Conservation (phyloP, 139 green algal species). For the Coccomyxa sp. region DNA sequence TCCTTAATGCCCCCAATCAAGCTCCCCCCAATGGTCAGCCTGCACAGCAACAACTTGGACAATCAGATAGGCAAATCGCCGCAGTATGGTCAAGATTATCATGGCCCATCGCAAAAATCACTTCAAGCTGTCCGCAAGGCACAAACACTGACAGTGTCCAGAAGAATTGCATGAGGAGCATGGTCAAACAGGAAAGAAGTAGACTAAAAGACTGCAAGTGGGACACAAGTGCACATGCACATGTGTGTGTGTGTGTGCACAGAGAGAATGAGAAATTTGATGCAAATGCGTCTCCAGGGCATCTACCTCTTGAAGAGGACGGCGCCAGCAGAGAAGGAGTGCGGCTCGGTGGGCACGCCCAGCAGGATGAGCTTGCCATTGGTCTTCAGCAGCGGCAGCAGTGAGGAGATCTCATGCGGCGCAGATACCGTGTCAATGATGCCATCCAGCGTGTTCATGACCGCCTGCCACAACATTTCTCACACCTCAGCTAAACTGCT, state of each 20-base stretch:
- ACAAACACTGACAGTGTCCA: not conserved
- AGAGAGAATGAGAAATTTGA: not conserved
- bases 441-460: conserved; percentile 54
- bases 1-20: conserved; percentile 69
- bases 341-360: conserved; percentile 35
- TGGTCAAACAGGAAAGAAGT: too few relatives aligned
- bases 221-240: too few relatives aligned
- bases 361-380: conserved; percentile 52
- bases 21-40: conserved; percentile 32
- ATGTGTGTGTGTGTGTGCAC: too few relatives aligned
- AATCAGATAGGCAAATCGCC: not conserved
- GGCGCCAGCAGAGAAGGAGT: not conserved
- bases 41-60: not conserved
- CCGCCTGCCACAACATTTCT: conserved; percentile 7
- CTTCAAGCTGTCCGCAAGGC: too few relatives aligned
- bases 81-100: too few relatives aligned
- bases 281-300: not conserved
- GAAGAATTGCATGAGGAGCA: too few relatives aligned
- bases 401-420: conserved; percentile 52
- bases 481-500: too few relatives aligned
- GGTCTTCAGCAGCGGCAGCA: conserved; percentile 41
- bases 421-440: conserved; percentile 84
- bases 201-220: too few relatives aligned
- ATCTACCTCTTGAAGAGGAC: not conserved
- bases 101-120: too few relatives aligned